Conservation (phyloP, 495 filamentous ascomycete species). For the Massariosphaeria phaeospora region DNA sequence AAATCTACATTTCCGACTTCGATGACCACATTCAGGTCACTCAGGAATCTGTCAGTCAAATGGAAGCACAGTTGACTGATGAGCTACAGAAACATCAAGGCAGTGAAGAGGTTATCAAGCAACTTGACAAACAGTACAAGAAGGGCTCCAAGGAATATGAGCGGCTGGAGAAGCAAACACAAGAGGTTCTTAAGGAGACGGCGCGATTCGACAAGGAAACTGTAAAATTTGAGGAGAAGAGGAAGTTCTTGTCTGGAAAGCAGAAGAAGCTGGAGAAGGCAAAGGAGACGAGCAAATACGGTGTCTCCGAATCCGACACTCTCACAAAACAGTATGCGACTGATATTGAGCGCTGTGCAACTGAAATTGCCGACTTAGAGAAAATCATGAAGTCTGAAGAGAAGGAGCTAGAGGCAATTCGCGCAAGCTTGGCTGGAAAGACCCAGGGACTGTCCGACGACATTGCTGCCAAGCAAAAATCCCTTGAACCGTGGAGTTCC, state of each 20-base stretch:
- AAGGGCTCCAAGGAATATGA: conserved; percentile 75
- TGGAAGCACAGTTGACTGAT: conserved; percentile 79
- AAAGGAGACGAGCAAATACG: conserved; percentile 62
- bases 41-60: conserved; percentile 81
- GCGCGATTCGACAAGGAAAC: conserved; percentile 89
- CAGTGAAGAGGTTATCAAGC: conserved; percentile 85
- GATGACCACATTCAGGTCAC: conserved; percentile 83
- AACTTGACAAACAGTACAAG: conserved; percentile 79
- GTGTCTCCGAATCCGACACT: conserved; percentile 67
- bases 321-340: conserved; percentile 68
- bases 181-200: conserved; percentile 79
- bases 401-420: conserved; percentile 69
- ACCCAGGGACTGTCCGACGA: conserved; percentile 90
- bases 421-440: conserved; percentile 85
- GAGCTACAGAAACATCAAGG: conserved; percentile 91
- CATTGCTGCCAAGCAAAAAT: conserved; percentile 87
- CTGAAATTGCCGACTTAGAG: conserved; percentile 69
- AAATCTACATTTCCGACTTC: conserved; percentile 82
- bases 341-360: conserved; percentile 69
- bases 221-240: conserved; percentile 96
- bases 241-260: conserved; percentile 84
- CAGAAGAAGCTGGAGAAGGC: conserved; percentile 92
- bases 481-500: conserved; percentile 91
- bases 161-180: conserved; percentile 71
- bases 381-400: conserved; percentile 71